Percentiles rank a stretch among this genome's conserved stretches.
phyloP scores from a whole-genome alignment of 2,329 filamentous ascomycete species.

The Lecanicillium sp. region DNA sequence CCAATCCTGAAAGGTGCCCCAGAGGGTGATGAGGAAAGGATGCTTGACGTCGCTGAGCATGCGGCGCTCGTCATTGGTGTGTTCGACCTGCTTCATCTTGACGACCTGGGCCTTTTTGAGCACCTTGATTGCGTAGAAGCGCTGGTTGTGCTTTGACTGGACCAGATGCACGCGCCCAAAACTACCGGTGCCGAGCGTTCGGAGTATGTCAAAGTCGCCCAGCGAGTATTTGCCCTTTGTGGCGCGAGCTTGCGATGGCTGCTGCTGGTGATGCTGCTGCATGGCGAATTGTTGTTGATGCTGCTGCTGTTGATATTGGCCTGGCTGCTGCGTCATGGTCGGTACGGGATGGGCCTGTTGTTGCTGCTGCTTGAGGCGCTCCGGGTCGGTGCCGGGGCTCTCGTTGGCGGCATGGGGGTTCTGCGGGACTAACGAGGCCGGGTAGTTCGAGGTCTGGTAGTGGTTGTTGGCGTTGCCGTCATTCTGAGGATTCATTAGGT shows the following conservation, averaged over 20 bases:
- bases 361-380: slow-evolving; percentile 29
- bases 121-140: slow-evolving; percentile 97
- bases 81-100: slow-evolving; percentile 99
- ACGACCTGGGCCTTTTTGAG: slow-evolving; percentile 97
- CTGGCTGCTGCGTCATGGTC: slow-evolving; percentile 13
- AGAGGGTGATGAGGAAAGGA: slow-evolving; percentile 93
- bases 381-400: slow-evolving; percentile 29
- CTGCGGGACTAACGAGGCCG: slow-evolving; percentile 18
- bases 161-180: slow-evolving; percentile 95
- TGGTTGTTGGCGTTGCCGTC: slow-evolving; percentile 20
- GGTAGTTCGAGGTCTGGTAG: slow-evolving; percentile 16
- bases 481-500: slow-evolving; percentile 64
- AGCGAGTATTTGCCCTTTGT: slow-evolving; percentile 98
- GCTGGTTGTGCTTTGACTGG: slow-evolving; percentile 95
- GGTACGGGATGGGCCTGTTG: slow-evolving; percentile 17
- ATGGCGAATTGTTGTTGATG: slow-evolving; percentile 18
- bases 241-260: slow-evolving; percentile 44
- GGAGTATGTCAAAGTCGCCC: slow-evolving; percentile 78
- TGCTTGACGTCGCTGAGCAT: slow-evolving; percentile 98
- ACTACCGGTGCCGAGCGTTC: slow-evolving; percentile 91
- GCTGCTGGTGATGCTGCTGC: slow-evolving; percentile 21
- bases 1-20: slow-evolving; percentile 95
- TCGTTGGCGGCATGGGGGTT: slow-evolving; percentile 20
- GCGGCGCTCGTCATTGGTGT: slow-evolving; percentile 93
- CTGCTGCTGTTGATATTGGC: slow-evolving; percentile 15